Evolutionary conservation across 2,329 filamentous ascomycete species (phyloP), one percentile per base, ranked within the genome.

Genomic region (Pyrenophora seminiperda): DNA sequence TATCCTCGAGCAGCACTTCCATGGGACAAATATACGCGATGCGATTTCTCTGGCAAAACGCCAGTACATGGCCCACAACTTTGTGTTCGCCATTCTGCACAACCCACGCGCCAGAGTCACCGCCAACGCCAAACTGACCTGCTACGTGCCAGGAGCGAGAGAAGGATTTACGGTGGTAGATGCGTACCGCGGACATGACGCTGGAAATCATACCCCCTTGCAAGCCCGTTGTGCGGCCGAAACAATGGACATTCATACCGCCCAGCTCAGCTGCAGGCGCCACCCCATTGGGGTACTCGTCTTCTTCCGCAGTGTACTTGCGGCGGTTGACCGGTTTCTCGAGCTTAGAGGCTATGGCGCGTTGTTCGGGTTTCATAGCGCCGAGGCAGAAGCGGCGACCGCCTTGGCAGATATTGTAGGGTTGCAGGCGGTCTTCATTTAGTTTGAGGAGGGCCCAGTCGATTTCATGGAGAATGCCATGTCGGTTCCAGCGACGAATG

Each of bases 371-470:
- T 20, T 61, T 55, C 45, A 66, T 59, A 4, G 31, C 36, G 17
- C 58, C 56, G 18, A 69, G 49, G 44, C 66, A 72, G 50, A 68
- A 77, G 40, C 74, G 73, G 24, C 64, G 68, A 32, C 75, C 79
- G 19, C 76, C 79, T 53, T 83, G 83, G 17, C 96, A 87, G 9
- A 83, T 74, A 62, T 97, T 97, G 51, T 84, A 81, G 0, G 82
- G 78, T 3, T 93, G 89, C 11, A 86, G 76, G 1, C 93, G 84
- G 9, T 86, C 81, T 3, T 86, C 79, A 9, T 87, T 78, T 56
- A 97, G 90, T 59, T 89, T 85, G 62, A 97, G 91, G 2, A 97
- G 77, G 0, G 92, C 91, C 93, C 93, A 97, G 72, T 97, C 93
- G 36, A 97, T 91, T 72, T 97, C 93, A 69, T 97, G 93, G 5